Percentiles rank a stretch among this genome's conserved stretches.
phyloP scores from a whole-genome alignment of 495 filamentous ascomycete genomes.

The Aspergillus nidulans region DNA sequence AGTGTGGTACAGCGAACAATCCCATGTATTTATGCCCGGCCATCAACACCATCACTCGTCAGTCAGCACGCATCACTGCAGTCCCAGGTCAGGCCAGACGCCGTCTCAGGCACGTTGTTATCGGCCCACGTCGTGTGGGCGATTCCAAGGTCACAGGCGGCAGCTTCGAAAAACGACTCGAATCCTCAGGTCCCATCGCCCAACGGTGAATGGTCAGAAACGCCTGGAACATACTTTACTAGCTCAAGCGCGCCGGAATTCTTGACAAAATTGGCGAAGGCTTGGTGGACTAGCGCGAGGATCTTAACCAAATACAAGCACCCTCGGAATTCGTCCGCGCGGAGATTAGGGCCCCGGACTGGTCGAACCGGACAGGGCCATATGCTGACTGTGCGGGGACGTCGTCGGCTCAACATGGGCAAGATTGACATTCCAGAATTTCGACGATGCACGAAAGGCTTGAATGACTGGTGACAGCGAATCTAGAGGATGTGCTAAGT shows the following conservation, averaged over 20 bases:
- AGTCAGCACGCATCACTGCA: not conserved
- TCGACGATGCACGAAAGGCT: not conserved
- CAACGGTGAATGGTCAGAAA: not conserved
- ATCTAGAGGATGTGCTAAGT: not conserved
- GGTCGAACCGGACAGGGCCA: not conserved
- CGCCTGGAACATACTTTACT: not conserved
- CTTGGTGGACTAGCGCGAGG: not conserved
- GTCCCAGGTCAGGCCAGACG: not conserved
- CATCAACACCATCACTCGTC: not conserved
- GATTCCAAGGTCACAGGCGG: not conserved
- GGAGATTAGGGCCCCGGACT: not conserved
- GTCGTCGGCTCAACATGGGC: not conserved
- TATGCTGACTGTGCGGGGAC: not conserved
- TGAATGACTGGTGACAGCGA: not conserved
- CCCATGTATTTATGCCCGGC: not conserved
- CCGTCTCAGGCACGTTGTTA: not conserved
- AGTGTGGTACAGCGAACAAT: not conserved
- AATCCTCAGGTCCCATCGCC: not conserved
- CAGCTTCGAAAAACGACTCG: not conserved
- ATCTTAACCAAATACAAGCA: not conserved
- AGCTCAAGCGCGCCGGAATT: not conserved
- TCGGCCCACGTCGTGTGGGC: not conserved
- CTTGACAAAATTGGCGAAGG: conserved; percentile 1
- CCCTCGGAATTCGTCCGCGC: not conserved
- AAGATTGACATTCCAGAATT: not conserved